phyloP scores from a whole-genome alignment of 768 basidiomycete species.

The Agrocybe pediades region DNA sequence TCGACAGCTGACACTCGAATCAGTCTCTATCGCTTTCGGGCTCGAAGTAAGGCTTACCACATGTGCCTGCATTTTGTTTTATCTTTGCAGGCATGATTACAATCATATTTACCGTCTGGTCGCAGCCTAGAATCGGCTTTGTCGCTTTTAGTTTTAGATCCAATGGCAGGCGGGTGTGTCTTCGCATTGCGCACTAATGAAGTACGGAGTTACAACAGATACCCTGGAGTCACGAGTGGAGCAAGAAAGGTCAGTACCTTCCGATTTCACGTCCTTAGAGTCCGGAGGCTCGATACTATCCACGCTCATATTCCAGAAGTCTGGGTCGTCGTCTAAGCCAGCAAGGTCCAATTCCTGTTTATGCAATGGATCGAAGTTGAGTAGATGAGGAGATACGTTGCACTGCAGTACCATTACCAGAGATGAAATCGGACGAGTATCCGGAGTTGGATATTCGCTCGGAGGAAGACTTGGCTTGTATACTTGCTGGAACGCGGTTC shows the following conservation, averaged over 20 bases:
- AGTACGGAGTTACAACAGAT: too few relatives aligned
- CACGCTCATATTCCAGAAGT: slow-evolving; percentile 65
- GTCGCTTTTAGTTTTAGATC: neutral
- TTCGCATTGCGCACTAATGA: neutral
- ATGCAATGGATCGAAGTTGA: neutral
- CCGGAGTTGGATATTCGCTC: slow-evolving; percentile 61
- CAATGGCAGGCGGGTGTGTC: neutral
- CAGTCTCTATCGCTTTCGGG: neutral
- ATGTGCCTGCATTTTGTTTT: slow-evolving; percentile 75
- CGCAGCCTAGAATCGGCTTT: slow-evolving; percentile 1
- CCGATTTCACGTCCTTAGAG: slow-evolving; percentile 1
- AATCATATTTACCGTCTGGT: slow-evolving; percentile 43
- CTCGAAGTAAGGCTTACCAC: slow-evolving; percentile 51
- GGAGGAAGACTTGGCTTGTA: slow-evolving; percentile 61
- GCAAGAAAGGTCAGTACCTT: neutral
- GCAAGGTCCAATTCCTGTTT: slow-evolving; percentile 64
- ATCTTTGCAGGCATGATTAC: slow-evolving; percentile 81
- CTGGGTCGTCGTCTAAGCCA: slow-evolving; percentile 67
- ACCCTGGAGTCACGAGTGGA: neutral
- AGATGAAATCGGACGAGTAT: slow-evolving; percentile 70
- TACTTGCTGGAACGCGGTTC: slow-evolving; percentile 50
- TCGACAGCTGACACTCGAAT: slow-evolving; percentile 54
- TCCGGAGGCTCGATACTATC: slow-evolving; percentile 35
- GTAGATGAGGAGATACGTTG: too few relatives aligned
- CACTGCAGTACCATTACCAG: slow-evolving; percentile 49